phyloP scores from a whole-genome alignment of 805 yeast species.

The Candida sphagnicola region DNA sequence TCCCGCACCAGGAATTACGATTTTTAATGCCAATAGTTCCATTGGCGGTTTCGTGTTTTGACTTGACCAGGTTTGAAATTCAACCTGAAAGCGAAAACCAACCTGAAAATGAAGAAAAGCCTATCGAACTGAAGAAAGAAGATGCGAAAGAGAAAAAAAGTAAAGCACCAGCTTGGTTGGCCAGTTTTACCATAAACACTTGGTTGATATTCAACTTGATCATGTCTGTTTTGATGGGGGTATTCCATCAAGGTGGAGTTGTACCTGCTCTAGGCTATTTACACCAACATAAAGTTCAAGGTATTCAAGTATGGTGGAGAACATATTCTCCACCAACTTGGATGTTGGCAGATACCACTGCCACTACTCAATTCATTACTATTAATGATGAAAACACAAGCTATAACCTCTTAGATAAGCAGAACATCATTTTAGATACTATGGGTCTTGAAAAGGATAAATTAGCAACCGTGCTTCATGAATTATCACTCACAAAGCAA shows the following conservation, averaged over 20 bases:
- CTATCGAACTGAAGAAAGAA: conserved; percentile 6
- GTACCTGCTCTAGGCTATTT: conserved; percentile 56
- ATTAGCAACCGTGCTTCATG: conserved; percentile 17
- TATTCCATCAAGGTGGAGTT: conserved; percentile 88
- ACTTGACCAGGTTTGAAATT: conserved; percentile 24
- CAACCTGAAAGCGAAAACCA: background rate
- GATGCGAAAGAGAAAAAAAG: conserved; percentile 2
- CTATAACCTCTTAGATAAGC: conserved; percentile 7
- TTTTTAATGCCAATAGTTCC: conserved; percentile 81
- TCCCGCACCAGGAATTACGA: conserved; percentile 94
- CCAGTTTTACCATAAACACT: conserved; percentile 21
- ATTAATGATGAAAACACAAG: conserved; percentile 10
- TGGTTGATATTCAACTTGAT: conserved; percentile 67
- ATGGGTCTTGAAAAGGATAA: conserved; percentile 41
- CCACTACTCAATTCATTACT: conserved; percentile 12
- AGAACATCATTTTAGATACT: conserved; percentile 37
- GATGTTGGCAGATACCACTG: conserved; percentile 45
- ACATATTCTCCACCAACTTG: conserved; percentile 93
- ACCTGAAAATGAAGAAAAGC: background rate
- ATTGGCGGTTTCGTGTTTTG: conserved; percentile 55
- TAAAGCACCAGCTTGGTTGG: conserved; percentile 5
- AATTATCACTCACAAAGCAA: conserved; percentile 5
- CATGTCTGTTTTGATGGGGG: conserved; percentile 67
- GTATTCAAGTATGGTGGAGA: conserved; percentile 80
- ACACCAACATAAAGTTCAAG: conserved; percentile 15